These are phyloP conservation scores for Teunomyces kruisii DNA, from an alignment of 805 yeast genomes.

Conservation along the genomic window DNA sequence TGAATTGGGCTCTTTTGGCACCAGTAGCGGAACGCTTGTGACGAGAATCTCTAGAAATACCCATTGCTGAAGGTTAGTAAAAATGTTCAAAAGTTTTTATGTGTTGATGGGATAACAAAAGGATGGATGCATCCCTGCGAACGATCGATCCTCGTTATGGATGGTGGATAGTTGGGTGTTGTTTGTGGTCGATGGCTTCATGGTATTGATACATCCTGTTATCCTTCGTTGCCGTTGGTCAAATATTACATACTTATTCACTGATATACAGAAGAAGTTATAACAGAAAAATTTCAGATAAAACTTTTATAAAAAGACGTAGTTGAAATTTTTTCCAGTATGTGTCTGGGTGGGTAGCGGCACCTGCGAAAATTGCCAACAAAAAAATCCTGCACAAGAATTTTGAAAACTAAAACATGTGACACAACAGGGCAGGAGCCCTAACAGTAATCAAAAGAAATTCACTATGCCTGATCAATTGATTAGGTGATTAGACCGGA, in stretches of 20 bases:
- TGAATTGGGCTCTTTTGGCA: slow-evolving; percentile 99
- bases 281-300: slow-evolving; percentile 9
- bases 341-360: slow-evolving; percentile 1
- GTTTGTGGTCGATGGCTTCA: background rate
- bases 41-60: slow-evolving; percentile 99
- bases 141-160: background rate
- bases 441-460: slow-evolving; percentile 5
- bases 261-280: slow-evolving; percentile 11
- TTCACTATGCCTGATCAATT: background rate
- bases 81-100: background rate
- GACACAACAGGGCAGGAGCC: slow-evolving; percentile 12
- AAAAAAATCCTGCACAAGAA: background rate
- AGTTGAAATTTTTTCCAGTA: slow-evolving; percentile 9
- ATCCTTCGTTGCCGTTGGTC: background rate
- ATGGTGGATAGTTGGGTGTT: background rate
- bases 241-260: slow-evolving; percentile 9
- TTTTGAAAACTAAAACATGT: background rate
- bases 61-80: slow-evolving; percentile 60
- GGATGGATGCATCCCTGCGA: background rate
- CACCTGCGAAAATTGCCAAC: background rate
- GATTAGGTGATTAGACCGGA: background rate
- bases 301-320: slow-evolving; percentile 12
- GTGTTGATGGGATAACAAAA: background rate
- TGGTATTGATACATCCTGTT: background rate
- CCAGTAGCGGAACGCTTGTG: slow-evolving; percentile 99